Evolutionary conservation across 805 yeast species (phyloP), one percentile per base, ranked within the genome.

Genomic region (Priceomyces castillae): DNA sequence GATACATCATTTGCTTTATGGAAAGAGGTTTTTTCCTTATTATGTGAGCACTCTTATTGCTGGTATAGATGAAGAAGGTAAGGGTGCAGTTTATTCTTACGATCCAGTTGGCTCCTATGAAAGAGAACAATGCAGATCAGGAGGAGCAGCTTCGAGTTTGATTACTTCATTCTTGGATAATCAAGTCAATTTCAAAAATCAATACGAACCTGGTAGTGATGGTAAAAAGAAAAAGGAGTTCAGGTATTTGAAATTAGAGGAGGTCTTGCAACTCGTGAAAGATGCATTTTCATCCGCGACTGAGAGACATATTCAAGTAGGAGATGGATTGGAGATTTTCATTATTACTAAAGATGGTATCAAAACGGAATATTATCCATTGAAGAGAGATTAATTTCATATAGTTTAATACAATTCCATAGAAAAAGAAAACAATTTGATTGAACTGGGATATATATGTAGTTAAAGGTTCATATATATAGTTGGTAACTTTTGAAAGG

Each of bases 71-170:
- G 85, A 81, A 42, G 82, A 84, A 45, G 99, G 99, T 10, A 84
- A 84, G 56, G 99, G 99, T 31, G 89, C 96, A 2, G 88, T 94
- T 30, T 94, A 87, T 65, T 90, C 98, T 11, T 94, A 88, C 64
- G 99, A 94, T 63, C 98, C 98, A 1, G 96, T 94, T 45, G 99
- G 99, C 2, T 89, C 97, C 1, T 94, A 94, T 62, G 98, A 94
- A 69, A 81, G 97, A 57, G 97, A 90, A 64, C 96, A 90, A 62
- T 89, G 97, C 68, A 81, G 97, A 59, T 98, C 98, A 2, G 97
- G 96, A 51, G 99, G 99, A 34, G 94, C 97, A 11, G 98, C 98
- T 22, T 94, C 97, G 1, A 80, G 90, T 50, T 78, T 94, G 68
- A 90, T 94, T 53, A 90, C 90, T 95, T 99, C 99, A 3, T 94